These are phyloP conservation scores for Petrea volubilis DNA, from an alignment of 257 asterid species.

Conservation along the genomic window DNA sequence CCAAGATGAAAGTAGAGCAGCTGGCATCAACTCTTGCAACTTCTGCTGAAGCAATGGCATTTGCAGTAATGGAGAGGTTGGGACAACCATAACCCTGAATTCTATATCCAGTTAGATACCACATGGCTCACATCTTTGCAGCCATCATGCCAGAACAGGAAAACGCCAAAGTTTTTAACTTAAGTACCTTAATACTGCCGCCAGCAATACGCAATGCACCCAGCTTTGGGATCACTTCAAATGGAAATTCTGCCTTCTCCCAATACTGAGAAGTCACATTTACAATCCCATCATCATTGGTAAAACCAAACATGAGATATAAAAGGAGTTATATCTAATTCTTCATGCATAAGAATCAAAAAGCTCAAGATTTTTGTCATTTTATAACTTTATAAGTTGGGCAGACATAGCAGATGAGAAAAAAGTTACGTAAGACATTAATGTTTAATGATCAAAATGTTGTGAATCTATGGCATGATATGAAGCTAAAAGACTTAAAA, in stretches of 20 bases:
- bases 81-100: constrained; percentile 96
- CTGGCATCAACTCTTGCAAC: constrained; percentile 98
- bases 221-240: constrained; percentile 86
- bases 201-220: constrained; percentile 77
- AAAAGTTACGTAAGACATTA: neutral
- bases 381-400: neutral
- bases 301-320: constrained; percentile 17
- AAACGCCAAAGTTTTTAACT: neutral
- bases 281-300: constrained; percentile 5
- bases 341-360: neutral
- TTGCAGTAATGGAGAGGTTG: constrained; percentile 74
- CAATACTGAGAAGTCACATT: constrained; percentile 63
- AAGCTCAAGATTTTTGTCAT: neutral
- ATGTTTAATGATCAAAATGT: neutral
- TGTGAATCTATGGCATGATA: neutral
- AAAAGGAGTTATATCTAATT: neutral
- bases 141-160: neutral
- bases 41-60: constrained; percentile 78
- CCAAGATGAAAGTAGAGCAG: constrained; percentile 84
- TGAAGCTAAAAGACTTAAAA: neutral
- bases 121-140: neutral
- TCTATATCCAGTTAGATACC: constrained; percentile 22
- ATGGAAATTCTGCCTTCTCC: constrained; percentile 99
- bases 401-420: neutral
- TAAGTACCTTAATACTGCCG: constrained; percentile 77